Evolutionary conservation across 2,329 filamentous ascomycete genomes (phyloP).

Genomic region (Piedraia hortae): DNA sequence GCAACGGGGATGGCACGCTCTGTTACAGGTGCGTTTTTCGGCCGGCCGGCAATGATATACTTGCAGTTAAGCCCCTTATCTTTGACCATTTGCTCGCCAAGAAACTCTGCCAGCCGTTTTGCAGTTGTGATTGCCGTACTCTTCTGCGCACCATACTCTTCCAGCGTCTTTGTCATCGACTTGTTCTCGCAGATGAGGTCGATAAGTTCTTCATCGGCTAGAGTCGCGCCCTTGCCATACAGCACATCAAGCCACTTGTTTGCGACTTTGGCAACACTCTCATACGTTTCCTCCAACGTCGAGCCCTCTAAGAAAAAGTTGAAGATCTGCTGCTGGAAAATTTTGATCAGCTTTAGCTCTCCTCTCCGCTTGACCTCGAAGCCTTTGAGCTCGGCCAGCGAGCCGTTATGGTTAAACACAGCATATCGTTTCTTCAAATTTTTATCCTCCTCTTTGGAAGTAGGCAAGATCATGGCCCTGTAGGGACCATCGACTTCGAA

Average conservation of each 20-base stretch:
- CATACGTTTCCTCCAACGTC: slow-evolving; percentile 70
- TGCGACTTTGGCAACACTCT: slow-evolving; percentile 72
- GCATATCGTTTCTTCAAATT: slow-evolving; percentile 98
- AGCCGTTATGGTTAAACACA: slow-evolving; percentile 95
- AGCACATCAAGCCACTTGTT: slow-evolving; percentile 94
- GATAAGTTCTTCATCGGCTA: slow-evolving; percentile 91
- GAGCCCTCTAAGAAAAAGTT: slow-evolving; percentile 91
- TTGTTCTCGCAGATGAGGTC: slow-evolving; percentile 99
- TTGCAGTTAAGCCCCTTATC: slow-evolving; percentile 99
- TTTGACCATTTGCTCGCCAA: slow-evolving; percentile 97
- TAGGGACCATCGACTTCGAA: slow-evolving; percentile 98
- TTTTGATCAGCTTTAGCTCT: slow-evolving; percentile 97
- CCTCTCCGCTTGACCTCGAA: slow-evolving; percentile 95
- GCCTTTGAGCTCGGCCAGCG: slow-evolving; percentile 79
- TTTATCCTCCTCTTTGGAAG: slow-evolving; percentile 96
- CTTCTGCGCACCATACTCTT: slow-evolving; percentile 87
- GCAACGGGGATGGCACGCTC: slow-evolving; percentile 84
- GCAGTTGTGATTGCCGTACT: slow-evolving; percentile 98
- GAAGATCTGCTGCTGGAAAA: slow-evolving; percentile 98
- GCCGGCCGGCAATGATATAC: slow-evolving; percentile 82
- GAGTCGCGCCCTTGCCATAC: slow-evolving; percentile 58
- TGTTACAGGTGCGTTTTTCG: slow-evolving; percentile 72
- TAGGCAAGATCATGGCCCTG: slow-evolving; percentile 87
- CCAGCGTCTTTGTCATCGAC: slow-evolving; percentile 88
- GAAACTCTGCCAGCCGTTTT: slow-evolving; percentile 75